Percentiles rank a stretch among this genome's conserved stretches.
Conservation (phyloP, 1,284 basidiomycete genomes). For the Tremellales sp. region DNA sequence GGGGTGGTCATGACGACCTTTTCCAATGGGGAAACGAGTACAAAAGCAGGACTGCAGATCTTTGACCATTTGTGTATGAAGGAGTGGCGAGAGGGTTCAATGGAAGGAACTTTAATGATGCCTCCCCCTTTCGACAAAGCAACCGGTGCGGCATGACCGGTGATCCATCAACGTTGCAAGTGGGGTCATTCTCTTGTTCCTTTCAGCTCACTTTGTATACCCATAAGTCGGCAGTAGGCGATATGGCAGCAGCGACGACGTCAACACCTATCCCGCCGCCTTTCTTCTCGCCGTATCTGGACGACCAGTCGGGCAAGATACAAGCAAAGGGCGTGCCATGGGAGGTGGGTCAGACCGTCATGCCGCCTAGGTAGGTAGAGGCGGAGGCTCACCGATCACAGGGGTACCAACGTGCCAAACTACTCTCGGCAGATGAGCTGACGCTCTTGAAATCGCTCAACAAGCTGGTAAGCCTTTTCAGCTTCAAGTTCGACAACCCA, state of each 20-base stretch:
- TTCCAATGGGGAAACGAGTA: not conserved
- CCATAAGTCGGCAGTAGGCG: not conserved
- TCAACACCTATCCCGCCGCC: slow-evolving; percentile 65
- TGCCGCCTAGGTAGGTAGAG: not conserved
- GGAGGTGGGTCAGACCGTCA: slow-evolving; percentile 64
- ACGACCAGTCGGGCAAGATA: slow-evolving; percentile 81
- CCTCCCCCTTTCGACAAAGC: not conserved
- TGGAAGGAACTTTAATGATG: not conserved
- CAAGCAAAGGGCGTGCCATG: slow-evolving; percentile 87
- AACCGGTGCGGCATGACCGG: not conserved
- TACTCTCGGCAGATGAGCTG: slow-evolving; percentile 84
- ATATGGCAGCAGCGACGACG: slow-evolving; percentile 21
- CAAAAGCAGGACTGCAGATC: not conserved
- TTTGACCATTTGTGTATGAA: too few relatives aligned
- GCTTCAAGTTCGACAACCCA: not conserved
- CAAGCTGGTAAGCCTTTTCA: slow-evolving; percentile 51
- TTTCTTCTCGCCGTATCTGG: slow-evolving; percentile 74
- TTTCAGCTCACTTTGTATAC: not conserved
- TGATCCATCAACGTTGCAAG: too few relatives aligned
- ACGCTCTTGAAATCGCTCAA: slow-evolving; percentile 86
- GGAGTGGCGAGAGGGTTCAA: not conserved
- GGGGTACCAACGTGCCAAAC: slow-evolving; percentile 92
- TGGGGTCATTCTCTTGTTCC: not conserved
- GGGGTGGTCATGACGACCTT: slow-evolving; percentile 37
- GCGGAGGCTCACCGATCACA: slow-evolving; percentile 31